Base-by-base conservation (phyloP, 2,329 filamentous ascomycete genomes). In the Hypoxylon sp. region DNA sequence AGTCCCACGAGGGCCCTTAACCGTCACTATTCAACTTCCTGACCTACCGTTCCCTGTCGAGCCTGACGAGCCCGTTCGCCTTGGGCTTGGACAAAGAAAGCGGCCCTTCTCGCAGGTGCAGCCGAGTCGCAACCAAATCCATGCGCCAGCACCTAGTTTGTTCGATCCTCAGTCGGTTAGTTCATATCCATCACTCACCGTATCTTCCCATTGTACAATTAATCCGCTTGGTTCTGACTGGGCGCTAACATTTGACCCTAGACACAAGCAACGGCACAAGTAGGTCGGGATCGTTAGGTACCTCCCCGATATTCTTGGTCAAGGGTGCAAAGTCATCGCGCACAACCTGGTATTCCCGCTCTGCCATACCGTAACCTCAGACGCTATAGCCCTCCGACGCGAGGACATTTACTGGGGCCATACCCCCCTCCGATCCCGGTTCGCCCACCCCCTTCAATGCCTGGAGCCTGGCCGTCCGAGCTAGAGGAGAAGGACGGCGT, bases 391-490 rank as follows among this genome's bases (percentile, higher is more conserved):
- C 64, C 57, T 12, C n/a, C 55, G 7, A 33, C 45, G 46, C 46
- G 54, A 49, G 20, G 33, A 44, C 26, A 14, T 33, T 20, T 65
- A 26, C 18, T 16, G 18, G 36, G 42, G 9, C 4, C 24, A 40
- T 24, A 26, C 7, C 18, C 20, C 8, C 16, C 22, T 26, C 20
- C n/a, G 20, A 28, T 28, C n/a, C n/a, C 56, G 16, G 30, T 56
- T 33, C 32, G 38, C 20, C 8, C 14, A 30, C 12, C 26, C n/a
- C 9, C 16, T 22, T 16, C 48, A 38, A 66, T 71, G 60, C 69
- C 69, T 51, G 69, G 69, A 49, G 33, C 64, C 30, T 71, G 69
- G 69, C 67, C 69, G 7, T 58, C 51, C 12, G 56, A 54, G 16
- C n/a, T 57, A 46, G 54, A 66, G 32, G 53, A 61, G 20, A 32